Percentiles rank a stretch among this genome's conserved stretches.
Evolutionary conservation across 768 basidiomycete genomes (phyloP).

Genomic region (Auricularia heimuer): DNA sequence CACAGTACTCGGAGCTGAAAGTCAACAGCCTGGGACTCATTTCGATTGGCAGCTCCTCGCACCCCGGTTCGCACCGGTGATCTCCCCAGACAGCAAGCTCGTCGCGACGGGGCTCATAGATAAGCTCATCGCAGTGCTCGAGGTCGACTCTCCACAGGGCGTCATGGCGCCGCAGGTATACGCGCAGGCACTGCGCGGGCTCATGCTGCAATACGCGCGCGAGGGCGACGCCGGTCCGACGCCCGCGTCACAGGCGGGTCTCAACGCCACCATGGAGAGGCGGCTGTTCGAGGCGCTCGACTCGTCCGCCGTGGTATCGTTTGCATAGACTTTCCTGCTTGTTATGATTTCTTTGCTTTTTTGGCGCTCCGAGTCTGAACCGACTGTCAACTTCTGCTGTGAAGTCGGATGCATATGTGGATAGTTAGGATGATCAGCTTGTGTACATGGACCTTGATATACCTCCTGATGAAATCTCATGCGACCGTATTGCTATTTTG

Average conservation of each 20-base stretch:
- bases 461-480: neutral
- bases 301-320: too few relatives aligned
- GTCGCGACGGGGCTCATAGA: neutral
- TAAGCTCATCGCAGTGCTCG: neutral
- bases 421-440: too few relatives aligned
- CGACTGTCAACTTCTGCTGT: too few relatives aligned
- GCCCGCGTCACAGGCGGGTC: neutral
- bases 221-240: neutral
- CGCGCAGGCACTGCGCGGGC: neutral
- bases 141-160: neutral
- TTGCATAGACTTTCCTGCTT: too few relatives aligned
- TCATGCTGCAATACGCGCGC: neutral
- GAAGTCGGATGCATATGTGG: too few relatives aligned
- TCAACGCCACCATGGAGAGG: neutral
- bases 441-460: too few relatives aligned
- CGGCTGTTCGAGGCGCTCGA: neutral
- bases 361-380: too few relatives aligned
- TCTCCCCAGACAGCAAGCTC: neutral
- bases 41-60: neutral
- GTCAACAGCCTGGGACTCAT: neutral
- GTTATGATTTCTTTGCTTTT: too few relatives aligned
- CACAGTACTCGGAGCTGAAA: too few relatives aligned
- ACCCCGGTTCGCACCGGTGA: neutral
- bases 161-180: neutral
- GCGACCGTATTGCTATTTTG: neutral